Conservation (phyloP, 257 asterid genomes). For the Solanum bulbocastanum region DNA sequence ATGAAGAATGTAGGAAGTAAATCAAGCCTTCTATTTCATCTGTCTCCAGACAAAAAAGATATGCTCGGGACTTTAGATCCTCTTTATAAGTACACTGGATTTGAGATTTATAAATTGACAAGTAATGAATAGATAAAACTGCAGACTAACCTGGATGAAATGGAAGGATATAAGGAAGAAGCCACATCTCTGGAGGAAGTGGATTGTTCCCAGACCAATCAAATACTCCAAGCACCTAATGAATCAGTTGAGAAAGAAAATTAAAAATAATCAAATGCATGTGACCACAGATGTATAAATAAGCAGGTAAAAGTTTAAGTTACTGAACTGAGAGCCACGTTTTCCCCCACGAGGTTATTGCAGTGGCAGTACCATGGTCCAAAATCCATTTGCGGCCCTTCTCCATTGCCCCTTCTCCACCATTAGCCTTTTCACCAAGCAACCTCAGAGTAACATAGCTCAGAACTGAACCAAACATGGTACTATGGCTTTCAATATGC, state of each 20-base stretch:
- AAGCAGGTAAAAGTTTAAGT: not conserved
- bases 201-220: conserved; percentile 99
- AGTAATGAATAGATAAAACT: not conserved
- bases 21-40: not conserved
- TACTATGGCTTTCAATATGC: conserved; percentile 97
- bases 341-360: conserved; percentile 97
- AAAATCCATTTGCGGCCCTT: conserved; percentile 86
- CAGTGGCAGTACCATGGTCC: conserved; percentile 85
- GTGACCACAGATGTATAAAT: not conserved
- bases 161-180: conserved; percentile 74
- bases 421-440: conserved; percentile 91
- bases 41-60: not conserved
- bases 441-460: conserved; percentile 83
- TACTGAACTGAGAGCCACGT: conserved; percentile 91
- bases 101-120: not conserved
- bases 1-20: not conserved
- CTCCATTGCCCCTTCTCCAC: conserved; percentile 90
- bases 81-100: not conserved
- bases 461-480: conserved; percentile 94
- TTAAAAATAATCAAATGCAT: not conserved
- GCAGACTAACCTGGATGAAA: conserved; percentile 75
- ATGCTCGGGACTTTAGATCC: no score
- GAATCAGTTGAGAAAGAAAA: not conserved
- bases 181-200: conserved; percentile 95
- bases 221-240: conserved; percentile 77